Evolutionary conservation across 768 basidiomycete species (phyloP), one percentile per base, ranked within the genome.

Genomic region (Psilocybe sp.): DNA sequence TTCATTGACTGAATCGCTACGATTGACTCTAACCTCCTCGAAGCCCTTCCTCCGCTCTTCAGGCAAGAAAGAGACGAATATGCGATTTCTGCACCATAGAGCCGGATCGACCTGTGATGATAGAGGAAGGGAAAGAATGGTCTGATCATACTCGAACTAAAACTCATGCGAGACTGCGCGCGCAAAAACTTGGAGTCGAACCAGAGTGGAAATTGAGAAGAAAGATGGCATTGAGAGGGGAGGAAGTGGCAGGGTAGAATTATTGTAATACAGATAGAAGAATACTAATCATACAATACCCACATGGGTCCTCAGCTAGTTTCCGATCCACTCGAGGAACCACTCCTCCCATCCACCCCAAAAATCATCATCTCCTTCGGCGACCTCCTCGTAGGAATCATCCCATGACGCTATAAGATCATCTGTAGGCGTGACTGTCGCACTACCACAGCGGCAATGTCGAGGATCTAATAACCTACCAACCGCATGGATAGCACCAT

Each of bases 51-150:
- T 74, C 75, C 3, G 68, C 81, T 14, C 66, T 91, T 4, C 62
- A 69, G 40, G 80, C 81, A 1, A 77, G 82, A 44, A 78, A 71
- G 48, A 84, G 83, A 55, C 61, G 76, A 5, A 67, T 80, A 4
- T 93, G 90, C 62, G 59, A 74, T 2, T 63, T 75, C 9, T 93
- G 90, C 58, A 90, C 89, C 8, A 48, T 61, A 3, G 70, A 88
- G 47, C 58, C 72, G 2, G 65, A 74, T 16, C 71, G 74, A 19
- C 90, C 90, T 12, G 78, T 88, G 73, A 79, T 92, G 67, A 78
- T 89, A 12, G 76, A 79, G 52, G 73, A 76, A 60, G 74, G 72
- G 11, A 46, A 55, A 23, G 70, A 75, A 53, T 86, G 87, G 82
- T 69, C 74, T 1, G 66, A 64, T 1, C 90, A 92, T 62, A 64